Evolutionary conservation across 164 flowering plant genomes (phyloP), one percentile per base, ranked within the genome.

Genomic region (Vitis labrusca): DNA sequence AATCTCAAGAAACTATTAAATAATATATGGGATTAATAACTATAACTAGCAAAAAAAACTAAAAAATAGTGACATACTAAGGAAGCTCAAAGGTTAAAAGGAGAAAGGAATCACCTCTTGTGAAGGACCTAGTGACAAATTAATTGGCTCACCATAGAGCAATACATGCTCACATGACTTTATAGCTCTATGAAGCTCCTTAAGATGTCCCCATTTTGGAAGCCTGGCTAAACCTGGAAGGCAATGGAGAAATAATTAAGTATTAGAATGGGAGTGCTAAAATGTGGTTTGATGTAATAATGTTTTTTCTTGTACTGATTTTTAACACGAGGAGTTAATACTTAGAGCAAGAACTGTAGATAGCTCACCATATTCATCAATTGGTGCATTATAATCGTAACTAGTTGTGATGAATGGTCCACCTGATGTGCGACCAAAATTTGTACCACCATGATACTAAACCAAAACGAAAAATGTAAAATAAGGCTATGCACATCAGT

Each of bases 381-480:
- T 90, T n/a, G 99, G 99, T 68, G 99, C 99, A 74, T 95, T 94
- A 82, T 95, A 95, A 74, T 95, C 99, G 73, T 95, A 95, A 80
- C 99, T 95, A 60, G 99, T 95, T 13, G 98, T 95, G 68, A 95
- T 95, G 78, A 95, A 95, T 66, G 98, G 99, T 60, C 99, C 99
- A 3, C 99, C 99, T 57, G 98, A 74, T 48, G 98, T 93, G 60
- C 99, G 97, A 15, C 94, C 99, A 82, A 95, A 95, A 78, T 95
- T 95, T 80, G 99, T 95, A 66, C 99, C 99, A 19, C 99, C 99
- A 81, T 95, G 99, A 78, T 95, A 95, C 99, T 95, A 70, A 61
- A 75, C 27, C 10, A 32, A 48, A 57, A 57, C 13, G 58, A 1
- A 30, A 71, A 47, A 10, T 37, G 54, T 7, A 53, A 63, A 55